A percentile compares a stretch with the other conserved stretches of the same genome.
Evolutionary conservation across 1,284 basidiomycete genomes (phyloP).

Genomic region (Prillingera fragicola): DNA sequence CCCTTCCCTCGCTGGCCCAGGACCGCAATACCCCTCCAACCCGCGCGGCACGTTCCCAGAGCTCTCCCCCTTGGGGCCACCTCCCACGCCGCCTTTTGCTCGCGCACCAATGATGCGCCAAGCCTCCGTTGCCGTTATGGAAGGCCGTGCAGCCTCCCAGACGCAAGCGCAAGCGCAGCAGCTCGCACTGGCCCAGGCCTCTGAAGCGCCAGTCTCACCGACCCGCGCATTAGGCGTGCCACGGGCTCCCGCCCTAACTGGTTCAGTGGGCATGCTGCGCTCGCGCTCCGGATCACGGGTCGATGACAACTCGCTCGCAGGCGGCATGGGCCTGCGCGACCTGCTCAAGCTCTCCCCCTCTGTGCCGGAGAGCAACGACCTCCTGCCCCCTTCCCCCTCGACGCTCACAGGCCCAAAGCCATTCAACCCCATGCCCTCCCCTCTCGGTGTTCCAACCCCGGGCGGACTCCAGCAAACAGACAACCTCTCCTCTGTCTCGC

Average conservation of each 20-base stretch:
- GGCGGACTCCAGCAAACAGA: background rate
- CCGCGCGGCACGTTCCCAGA: slow-evolving; percentile 2
- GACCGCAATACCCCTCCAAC: too few relatives aligned
- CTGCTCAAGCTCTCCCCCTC: slow-evolving; percentile 43
- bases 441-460: slow-evolving; percentile 48
- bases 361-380: slow-evolving; percentile 50
- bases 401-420: slow-evolving; percentile 39
- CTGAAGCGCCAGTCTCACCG: slow-evolving; percentile 19
- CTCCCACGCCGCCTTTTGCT: slow-evolving; percentile 14
- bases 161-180: slow-evolving; percentile 29
- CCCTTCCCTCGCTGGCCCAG: too few relatives aligned
- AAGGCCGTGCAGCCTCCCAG: slow-evolving; percentile 34
- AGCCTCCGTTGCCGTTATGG: slow-evolving; percentile 46
- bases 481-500: slow-evolving; percentile 25
- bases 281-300: slow-evolving; percentile 35
- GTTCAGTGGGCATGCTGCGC: slow-evolving; percentile 33
- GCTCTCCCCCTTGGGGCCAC: slow-evolving; percentile 6
- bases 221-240: slow-evolving; percentile 25
- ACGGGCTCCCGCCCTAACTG: slow-evolving; percentile 7
- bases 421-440: slow-evolving; percentile 51
- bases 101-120: slow-evolving; percentile 42
- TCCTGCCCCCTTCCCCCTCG: slow-evolving; percentile 71
- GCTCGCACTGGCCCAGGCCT: slow-evolving; percentile 22
- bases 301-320: slow-evolving; percentile 22
- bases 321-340: slow-evolving; percentile 36